These are phyloP conservation scores for Globisporangium canariense DNA, from an alignment of 352 stramenopile species.

Conservation along the genomic window DNA sequence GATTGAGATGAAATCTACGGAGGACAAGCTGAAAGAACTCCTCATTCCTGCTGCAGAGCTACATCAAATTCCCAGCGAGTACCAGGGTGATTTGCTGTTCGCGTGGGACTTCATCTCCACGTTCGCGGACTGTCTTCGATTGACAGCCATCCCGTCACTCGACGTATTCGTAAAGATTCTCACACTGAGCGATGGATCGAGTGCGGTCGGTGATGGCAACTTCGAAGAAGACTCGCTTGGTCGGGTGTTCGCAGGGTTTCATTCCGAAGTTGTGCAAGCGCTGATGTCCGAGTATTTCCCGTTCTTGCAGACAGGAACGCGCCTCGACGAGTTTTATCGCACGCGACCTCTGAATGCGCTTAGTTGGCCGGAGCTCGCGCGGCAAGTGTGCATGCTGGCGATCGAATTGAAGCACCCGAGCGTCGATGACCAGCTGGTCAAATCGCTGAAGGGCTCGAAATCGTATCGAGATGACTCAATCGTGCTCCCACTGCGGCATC, in stretches of 20 bases:
- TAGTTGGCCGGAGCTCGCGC: constrained; percentile 79
- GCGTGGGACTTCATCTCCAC: constrained; percentile 76
- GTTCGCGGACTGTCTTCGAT: constrained; percentile 60
- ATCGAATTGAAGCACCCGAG: constrained; percentile 71
- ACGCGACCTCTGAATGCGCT: constrained; percentile 72
- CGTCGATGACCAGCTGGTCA: constrained; percentile 67
- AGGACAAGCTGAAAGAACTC: constrained; percentile 16
- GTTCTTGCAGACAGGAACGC: constrained; percentile 64
- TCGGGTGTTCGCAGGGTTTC: constrained; percentile 43
- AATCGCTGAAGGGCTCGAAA: constrained; percentile 71
- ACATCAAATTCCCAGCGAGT: constrained; percentile 33
- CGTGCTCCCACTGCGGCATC: constrained; percentile 44
- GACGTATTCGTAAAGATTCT: constrained; percentile 49
- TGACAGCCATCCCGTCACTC: constrained; percentile 50
- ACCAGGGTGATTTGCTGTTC: constrained; percentile 60
- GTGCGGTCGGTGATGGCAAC: constrained; percentile 39
- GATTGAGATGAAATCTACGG: not conserved
- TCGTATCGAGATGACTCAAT: constrained; percentile 67
- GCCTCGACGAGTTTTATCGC: constrained; percentile 65
- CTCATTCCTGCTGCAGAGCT: constrained; percentile 37
- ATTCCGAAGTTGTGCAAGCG: constrained; percentile 45
- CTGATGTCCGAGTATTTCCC: constrained; percentile 68
- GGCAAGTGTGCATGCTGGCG: constrained; percentile 67
- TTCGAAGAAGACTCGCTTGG: constrained; percentile 53
- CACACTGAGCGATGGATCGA: constrained; percentile 40